Evolutionary conservation across 495 filamentous ascomycete genomes (phyloP), one percentile per base, ranked within the genome.

Genomic region (Durotheca rogersii): DNA sequence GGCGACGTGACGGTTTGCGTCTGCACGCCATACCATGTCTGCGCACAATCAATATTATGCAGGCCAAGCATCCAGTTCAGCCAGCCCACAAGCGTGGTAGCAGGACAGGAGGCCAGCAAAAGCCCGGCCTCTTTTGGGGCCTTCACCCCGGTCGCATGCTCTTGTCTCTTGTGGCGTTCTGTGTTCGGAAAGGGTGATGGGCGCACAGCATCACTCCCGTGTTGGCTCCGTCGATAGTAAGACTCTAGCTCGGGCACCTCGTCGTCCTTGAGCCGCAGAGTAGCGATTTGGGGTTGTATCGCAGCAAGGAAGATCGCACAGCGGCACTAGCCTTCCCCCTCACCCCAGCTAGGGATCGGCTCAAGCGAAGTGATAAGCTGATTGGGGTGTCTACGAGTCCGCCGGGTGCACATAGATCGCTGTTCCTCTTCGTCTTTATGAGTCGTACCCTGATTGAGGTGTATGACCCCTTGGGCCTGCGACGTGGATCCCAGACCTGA

Each of bases 21-120:
- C 10, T 40, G 19, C 41, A 57, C n/a, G n/a, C 47, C 32, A 50
- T 41, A 42, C 11, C 17, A 47, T 31, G 27, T 41, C 41, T 41
- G n/a, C n/a, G n/a, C n/a, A 25, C 4, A 45, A 10, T 9, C 49
- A 58, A 58, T 58, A 49, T 49, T 49, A 58, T 53, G 48, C 48
- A 58, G 49, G 55, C 43, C 49, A 53, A 16, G 25, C 20, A 39
- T 23, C 39, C 42, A 31, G 21, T 47, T 4, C 14, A 25, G 30
- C 30, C 23, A 31, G n/a, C 21, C 15, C 11, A 19, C 23, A 38
- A n/a, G n/a, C 49, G 45, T 49, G 32, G 16, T 49, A 12, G 34
- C 29, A 48, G n/a, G n/a, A n/a, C n/a, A 30, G 38, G 7, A 43
- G 12, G 17, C 18, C 17, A 14, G 3, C n/a, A 34, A 34, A 30